Evolutionary conservation across 306 rosid genomes (phyloP).

Genomic region (Arachis stenosperma): DNA sequence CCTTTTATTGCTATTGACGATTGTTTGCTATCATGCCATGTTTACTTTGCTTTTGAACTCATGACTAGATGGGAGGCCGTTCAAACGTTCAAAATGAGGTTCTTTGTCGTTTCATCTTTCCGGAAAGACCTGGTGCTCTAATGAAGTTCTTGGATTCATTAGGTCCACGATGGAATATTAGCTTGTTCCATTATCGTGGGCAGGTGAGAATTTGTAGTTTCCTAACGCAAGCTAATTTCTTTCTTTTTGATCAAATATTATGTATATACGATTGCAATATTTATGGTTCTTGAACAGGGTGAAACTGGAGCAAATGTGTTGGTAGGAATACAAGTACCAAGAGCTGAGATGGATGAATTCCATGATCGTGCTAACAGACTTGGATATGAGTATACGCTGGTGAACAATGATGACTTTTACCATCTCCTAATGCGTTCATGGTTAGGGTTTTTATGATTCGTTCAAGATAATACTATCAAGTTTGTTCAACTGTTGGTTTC

Average conservation of each 20-base stretch:
- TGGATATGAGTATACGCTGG: conserved; percentile 74
- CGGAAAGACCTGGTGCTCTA: conserved; percentile 94
- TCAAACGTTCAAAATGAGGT: conserved; percentile 68
- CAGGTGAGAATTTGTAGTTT: conserved; percentile 52
- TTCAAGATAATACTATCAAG: not conserved
- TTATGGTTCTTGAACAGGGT: conserved; percentile 56
- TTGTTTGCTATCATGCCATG: conserved; percentile 14
- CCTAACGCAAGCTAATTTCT: not conserved
- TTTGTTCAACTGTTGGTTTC: conserved; percentile 11
- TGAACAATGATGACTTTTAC: conserved; percentile 57
- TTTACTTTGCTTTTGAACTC: conserved; percentile 37
- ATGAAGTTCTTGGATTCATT: conserved; percentile 83
- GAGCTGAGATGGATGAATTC: conserved; percentile 67
- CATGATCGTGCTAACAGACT: conserved; percentile 53
- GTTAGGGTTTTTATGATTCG: conserved; percentile 18
- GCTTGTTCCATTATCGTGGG: conserved; percentile 84
- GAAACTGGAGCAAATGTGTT: conserved; percentile 83
- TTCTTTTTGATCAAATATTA: not conserved
- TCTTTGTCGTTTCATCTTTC: conserved; percentile 85
- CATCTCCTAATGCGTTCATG: conserved; percentile 73
- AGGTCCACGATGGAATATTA: conserved; percentile 95
- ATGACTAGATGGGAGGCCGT: conserved; percentile 83
- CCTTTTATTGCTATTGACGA: not conserved
- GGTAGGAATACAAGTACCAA: conserved; percentile 77
- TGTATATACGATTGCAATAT: conserved; percentile 19